Evolutionary conservation across 2,329 filamentous ascomycete genomes (phyloP).

Genomic region (Neopestalotiopsis clavispora): DNA sequence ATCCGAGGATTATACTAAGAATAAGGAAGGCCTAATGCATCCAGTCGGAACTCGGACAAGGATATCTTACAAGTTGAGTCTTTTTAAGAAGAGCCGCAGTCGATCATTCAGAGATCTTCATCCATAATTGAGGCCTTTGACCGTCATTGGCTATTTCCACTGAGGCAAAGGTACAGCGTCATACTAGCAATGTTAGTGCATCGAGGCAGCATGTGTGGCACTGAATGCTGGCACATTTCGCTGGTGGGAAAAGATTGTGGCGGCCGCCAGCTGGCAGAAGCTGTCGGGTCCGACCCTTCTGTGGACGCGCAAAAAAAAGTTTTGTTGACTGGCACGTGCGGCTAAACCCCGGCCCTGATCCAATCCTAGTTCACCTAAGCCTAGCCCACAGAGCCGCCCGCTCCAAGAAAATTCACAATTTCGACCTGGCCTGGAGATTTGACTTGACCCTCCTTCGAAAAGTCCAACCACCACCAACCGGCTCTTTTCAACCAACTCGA

Average conservation of each 20-base stretch:
- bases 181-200: not conserved
- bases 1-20: not conserved
- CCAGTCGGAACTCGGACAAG: not conserved
- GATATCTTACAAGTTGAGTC: not conserved
- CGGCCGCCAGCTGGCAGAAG: not conserved
- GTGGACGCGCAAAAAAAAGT: not conserved
- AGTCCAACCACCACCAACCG: constrained; percentile 28
- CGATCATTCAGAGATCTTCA: constrained; percentile 6
- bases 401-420: constrained; percentile 16
- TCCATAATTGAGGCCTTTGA: not conserved
- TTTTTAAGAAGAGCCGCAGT: not conserved
- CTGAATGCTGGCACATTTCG: not conserved
- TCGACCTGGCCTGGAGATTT: constrained; percentile 9
- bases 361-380: constrained; percentile 8
- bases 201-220: too few relatives aligned
- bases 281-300: not conserved
- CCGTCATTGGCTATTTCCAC: not conserved
- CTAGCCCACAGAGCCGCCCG: constrained; percentile 13
- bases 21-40: not conserved
- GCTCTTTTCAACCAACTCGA: constrained; percentile 33
- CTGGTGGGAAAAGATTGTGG: not conserved
- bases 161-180: not conserved
- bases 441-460: constrained; percentile 10
- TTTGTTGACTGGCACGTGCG: not conserved
- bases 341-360: constrained; percentile 13